These are phyloP conservation scores for Dacryopinax primogenitus DNA, from an alignment of 768 basidiomycete species.

Conservation along the genomic window DNA sequence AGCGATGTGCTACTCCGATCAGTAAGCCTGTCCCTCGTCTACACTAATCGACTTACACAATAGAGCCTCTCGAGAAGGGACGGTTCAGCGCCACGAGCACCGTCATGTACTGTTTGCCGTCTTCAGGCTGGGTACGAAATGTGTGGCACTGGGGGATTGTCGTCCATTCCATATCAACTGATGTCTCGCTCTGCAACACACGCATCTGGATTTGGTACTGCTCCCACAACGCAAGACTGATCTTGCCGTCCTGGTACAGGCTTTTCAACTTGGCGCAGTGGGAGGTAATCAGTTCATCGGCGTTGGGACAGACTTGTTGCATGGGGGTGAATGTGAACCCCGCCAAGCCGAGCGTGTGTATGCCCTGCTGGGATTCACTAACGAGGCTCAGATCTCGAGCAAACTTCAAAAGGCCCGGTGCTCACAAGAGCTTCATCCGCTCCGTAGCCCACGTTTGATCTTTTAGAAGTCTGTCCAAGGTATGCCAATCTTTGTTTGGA, in stretches of 20 bases:
- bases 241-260: conserved; percentile 18
- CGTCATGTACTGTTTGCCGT: conserved; percentile 35
- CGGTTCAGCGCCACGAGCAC: conserved; percentile 32
- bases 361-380: conserved; percentile 21
- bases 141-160: neutral
- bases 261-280: conserved; percentile 20
- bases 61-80: conserved; percentile 37
- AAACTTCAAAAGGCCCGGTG: neutral
- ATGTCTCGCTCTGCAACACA: conserved; percentile 20
- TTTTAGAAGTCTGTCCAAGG: neutral
- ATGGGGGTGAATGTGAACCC: conserved; percentile 22
- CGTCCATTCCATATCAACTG: conserved; percentile 18
- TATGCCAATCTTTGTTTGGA: neutral
- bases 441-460: neutral
- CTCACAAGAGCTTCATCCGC: neutral
- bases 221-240: conserved; percentile 28
- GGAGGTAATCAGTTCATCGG: conserved; percentile 20
- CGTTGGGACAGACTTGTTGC: conserved; percentile 18
- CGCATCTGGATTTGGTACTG: conserved; percentile 33
- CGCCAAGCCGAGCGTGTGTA: conserved; percentile 23
- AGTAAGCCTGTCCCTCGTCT: neutral
- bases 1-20: conserved; percentile 16
- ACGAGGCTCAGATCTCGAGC: neutral
- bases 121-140: conserved; percentile 25
- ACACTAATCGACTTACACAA: conserved; percentile 27